Base-by-base conservation (phyloP, 2,329 filamentous ascomycete species). In the Nemania sp. region DNA sequence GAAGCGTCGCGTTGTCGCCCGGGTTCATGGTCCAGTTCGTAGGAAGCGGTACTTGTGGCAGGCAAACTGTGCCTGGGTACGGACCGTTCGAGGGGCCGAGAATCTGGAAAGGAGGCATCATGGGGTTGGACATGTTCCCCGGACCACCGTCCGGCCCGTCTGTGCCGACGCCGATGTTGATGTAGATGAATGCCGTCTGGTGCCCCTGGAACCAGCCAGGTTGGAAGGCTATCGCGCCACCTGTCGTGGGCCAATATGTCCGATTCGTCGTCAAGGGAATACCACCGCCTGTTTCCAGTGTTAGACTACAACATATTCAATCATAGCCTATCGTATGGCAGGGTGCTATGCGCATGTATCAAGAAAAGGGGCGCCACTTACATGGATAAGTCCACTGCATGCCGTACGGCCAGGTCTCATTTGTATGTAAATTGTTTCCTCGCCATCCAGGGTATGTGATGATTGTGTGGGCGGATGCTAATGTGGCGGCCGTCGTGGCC, bases 371-470 rank as follows among this genome's bases (percentile, higher is more conserved):
- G n/a, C 9, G 8, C 24, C 14, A 52, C 90, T 75, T 78, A 96
- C 91, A 97, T 72, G 92, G 91, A 77, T 96, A 96, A 70, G 86
- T 85, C 91, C 91, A 97, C 76, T 96, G 89, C 89, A 94, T 93
- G 74, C 91, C 92, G 63, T 89, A 96, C 1, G 91, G 91, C 64
- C 84, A 94, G 0, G 81, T 85, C 2, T 83, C 84, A 70, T 91
- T 95, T 37, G 86, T 88, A 68, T 88, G 81, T 59, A 96, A 82
- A 70, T 91, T 95, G 77, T 96, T 86, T 61, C 91, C 91, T 80
- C 91, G 77, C 86, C 88, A 93, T 62, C 89, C 89, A 0, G 91
- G 91, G 68, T 95, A 95, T 59, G 86, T 86, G 70, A 96, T 87
- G 68, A 96, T 81, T n/a, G 81, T 89, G 70, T 95, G 90, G n/a